phyloP scores from a whole-genome alignment of 164 flowering plant genomes.

The Berberis vulgaris region DNA sequence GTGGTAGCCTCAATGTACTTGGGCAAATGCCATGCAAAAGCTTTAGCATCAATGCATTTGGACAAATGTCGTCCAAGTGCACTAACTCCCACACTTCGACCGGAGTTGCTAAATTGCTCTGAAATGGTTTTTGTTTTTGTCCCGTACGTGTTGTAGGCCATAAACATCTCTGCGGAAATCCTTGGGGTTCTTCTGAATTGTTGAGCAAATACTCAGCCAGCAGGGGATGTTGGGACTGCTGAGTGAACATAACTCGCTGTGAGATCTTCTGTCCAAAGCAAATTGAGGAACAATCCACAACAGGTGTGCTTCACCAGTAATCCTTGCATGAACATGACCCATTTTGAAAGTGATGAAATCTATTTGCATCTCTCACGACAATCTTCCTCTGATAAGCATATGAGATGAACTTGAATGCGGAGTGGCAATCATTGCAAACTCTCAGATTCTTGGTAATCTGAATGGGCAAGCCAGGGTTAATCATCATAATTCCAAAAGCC shows the following conservation, averaged over 20 bases:
- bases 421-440: constrained; percentile 38
- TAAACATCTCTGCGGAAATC: too few relatives aligned
- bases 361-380: constrained; percentile 22
- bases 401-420: constrained; percentile 29
- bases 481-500: constrained; percentile 36
- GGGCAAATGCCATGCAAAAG: too few relatives aligned
- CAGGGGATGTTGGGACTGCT: too few relatives aligned
- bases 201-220: too few relatives aligned
- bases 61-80: too few relatives aligned
- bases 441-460: constrained; percentile 36
- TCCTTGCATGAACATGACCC: constrained; percentile 29
- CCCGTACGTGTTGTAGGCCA: neutral
- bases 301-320: constrained; percentile 15
- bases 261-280: too few relatives aligned
- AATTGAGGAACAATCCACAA: neutral
- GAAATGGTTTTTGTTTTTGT: neutral
- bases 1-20: too few relatives aligned
- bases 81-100: too few relatives aligned
- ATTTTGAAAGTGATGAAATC: constrained; percentile 30
- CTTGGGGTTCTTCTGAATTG: too few relatives aligned
- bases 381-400: constrained; percentile 20
- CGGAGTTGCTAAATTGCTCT: too few relatives aligned
- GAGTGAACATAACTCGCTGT: too few relatives aligned
- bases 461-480: constrained; percentile 16
- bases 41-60: too few relatives aligned